Evolutionary conservation across 2,329 filamentous ascomycete genomes (phyloP), one percentile per base, ranked within the genome.

Genomic region (Ceratocystis ficicola): DNA sequence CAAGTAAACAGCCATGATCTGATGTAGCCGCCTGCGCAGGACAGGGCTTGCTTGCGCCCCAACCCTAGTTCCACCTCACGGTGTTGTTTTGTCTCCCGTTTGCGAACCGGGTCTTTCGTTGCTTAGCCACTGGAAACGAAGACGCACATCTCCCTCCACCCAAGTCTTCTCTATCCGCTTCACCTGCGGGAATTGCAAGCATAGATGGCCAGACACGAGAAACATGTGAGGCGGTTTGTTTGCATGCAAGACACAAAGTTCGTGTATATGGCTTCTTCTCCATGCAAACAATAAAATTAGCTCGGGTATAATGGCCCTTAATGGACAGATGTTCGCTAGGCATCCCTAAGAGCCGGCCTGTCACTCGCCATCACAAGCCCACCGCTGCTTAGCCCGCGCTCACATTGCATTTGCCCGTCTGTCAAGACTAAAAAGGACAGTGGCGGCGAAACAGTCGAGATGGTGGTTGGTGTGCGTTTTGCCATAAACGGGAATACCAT

Each of bases 41-140:
- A 25, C 22, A n/a, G n/a, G 46, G 46, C 46, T 59, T 59, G 46
- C 46, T 59, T 59, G 52, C 52, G 52, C 25, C 12, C 52, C 52
- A 32, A 59, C 52, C 52, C 52, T 32, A 59, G 52, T 59, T 28
- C 15, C 22, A 25, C 12, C 25, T 32, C 50, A 4, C 50, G 12
- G 12, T 5, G 17, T 25, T n/a, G 25, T 17, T 59, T 59, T 59
- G 25, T 30, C 28, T 59, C 25, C 15, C 52, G 28, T 59, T 32
- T 59, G 25, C 52, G 6, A n/a, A 5, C 25, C 22, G 28, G n/a
- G 52, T 20, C 28, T 36, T 15, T 50, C 17, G 17, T n/a, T 59
- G 52, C 32, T 59, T 30, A 17, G 52, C 52, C 28, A 52, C 48
- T 25, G 15, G 12, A 5, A 52, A 52, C 8, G 15, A 52, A 25